Percentiles rank a stretch among this genome's conserved stretches.
Evolutionary conservation across 306 rosid species (phyloP).

Genomic region (Myrica gale): DNA sequence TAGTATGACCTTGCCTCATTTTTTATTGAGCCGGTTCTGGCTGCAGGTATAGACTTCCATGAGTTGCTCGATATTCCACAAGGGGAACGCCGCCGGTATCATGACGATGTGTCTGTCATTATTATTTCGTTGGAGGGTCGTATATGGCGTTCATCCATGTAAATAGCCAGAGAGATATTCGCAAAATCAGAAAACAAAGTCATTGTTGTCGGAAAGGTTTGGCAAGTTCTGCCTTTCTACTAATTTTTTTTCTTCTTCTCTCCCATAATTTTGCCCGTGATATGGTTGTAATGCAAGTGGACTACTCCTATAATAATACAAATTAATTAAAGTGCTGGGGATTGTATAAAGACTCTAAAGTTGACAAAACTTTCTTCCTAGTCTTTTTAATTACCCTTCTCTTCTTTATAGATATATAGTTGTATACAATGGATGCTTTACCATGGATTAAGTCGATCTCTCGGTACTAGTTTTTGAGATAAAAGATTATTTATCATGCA

Average conservation of each 20-base stretch:
- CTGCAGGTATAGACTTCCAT: constrained; percentile 66
- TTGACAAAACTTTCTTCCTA: not conserved
- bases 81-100: constrained; percentile 80
- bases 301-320: not conserved
- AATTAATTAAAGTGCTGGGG: not conserved
- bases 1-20: too few species aligned
- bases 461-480: too few species aligned
- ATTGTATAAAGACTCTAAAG: not conserved
- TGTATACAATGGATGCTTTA: too few species aligned
- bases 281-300: not conserved
- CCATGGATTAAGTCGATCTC: too few species aligned
- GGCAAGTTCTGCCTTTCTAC: constrained; percentile 5
- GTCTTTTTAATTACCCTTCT: not conserved
- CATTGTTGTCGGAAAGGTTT: constrained; percentile 6
- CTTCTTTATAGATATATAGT: too few species aligned
- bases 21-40: too few species aligned
- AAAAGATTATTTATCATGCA: too few species aligned
- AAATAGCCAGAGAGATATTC: constrained; percentile 9
- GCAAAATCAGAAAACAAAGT: too few species aligned
- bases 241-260: too few species aligned
- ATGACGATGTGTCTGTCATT: constrained; percentile 73
- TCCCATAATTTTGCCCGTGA: not conserved
- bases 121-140: constrained; percentile 72
- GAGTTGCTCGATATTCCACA: constrained; percentile 80
- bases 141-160: constrained; percentile 67